phyloP scores from a whole-genome alignment of 2,329 filamentous ascomycete genomes.

The Herpomyces periplanetae region DNA sequence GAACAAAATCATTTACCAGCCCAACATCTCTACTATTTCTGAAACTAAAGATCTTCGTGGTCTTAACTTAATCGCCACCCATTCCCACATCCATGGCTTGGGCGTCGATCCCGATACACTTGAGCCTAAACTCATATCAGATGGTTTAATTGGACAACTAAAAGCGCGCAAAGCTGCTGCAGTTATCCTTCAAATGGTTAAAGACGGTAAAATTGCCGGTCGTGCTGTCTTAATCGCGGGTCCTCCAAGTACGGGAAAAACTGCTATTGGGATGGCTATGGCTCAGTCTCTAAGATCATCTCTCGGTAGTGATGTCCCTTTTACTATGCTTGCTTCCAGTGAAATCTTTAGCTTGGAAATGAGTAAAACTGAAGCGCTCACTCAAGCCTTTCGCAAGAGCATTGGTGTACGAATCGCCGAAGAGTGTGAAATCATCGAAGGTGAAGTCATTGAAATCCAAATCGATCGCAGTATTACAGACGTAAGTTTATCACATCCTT shows the following conservation, averaged over 20 bases:
- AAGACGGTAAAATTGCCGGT: conserved; percentile 89
- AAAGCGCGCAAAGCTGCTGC: conserved; percentile 87
- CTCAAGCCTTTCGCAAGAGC: conserved; percentile 92
- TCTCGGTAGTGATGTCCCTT: conserved; percentile 76
- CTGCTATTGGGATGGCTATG: conserved; percentile 95
- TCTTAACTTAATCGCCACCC: conserved; percentile 83
- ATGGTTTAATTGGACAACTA: conserved; percentile 78
- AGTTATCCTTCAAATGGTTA: conserved; percentile 91
- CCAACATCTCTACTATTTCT: conserved; percentile 33
- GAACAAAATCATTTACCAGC: no score
- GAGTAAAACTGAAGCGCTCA: conserved; percentile 93
- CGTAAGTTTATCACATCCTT: no score
- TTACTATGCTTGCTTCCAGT: conserved; percentile 73
- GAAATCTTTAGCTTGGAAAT: conserved; percentile 97
- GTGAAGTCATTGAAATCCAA: conserved; percentile 92
- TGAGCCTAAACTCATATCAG: conserved; percentile 44
- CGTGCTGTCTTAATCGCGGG: conserved; percentile 77
- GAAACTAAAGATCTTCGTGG: conserved; percentile 85
- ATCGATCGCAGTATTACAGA: conserved; percentile 89
- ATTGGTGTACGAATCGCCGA: conserved; percentile 96
- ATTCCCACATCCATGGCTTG: conserved; percentile 85
- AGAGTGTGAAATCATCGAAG: conserved; percentile 95
- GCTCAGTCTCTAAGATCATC: conserved; percentile 72
- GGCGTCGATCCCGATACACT: conserved; percentile 71
- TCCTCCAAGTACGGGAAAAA: conserved; percentile 87